A percentile compares a stretch with the other conserved stretches of the same genome.
phyloP scores from a whole-genome alignment of 2,329 filamentous ascomycete species.

The Atkinsonella hypoxylon region DNA sequence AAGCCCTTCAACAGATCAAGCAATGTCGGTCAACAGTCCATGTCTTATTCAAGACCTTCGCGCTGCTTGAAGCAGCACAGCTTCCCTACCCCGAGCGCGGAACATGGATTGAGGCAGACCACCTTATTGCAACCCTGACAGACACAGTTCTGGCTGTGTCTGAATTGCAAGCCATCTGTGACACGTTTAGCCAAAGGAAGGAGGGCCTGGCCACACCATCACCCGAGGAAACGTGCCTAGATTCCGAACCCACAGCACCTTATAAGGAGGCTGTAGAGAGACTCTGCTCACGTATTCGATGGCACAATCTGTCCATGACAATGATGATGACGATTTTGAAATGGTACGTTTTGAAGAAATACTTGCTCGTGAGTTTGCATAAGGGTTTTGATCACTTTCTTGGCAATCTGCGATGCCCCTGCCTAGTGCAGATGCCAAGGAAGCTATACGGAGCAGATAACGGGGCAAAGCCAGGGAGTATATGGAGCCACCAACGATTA shows the following conservation, averaged over 20 bases:
- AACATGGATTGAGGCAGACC: constrained; percentile 23
- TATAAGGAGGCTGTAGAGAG: constrained; percentile 17
- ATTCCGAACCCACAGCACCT: neutral
- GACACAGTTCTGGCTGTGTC: constrained; percentile 25
- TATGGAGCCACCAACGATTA: neutral
- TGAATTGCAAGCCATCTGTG: constrained; percentile 19
- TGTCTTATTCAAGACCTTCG: constrained; percentile 24
- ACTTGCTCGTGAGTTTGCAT: too few species aligned
- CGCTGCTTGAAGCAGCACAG: constrained; percentile 19
- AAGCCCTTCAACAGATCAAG: constrained; percentile 23
- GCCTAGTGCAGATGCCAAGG: constrained; percentile 2
- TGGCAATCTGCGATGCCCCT: constrained; percentile 1
- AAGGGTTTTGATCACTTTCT: neutral
- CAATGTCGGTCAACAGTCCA: constrained; percentile 26
- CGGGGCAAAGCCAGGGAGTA: neutral
- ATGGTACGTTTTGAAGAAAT: constrained; percentile 16
- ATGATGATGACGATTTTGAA: constrained; percentile 28
- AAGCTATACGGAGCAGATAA: constrained; percentile 1
- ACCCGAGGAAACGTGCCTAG: constrained; percentile 4
- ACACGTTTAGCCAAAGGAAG: constrained; percentile 5
- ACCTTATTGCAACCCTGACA: constrained; percentile 23
- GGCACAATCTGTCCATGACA: constrained; percentile 27
- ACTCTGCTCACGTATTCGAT: constrained; percentile 22
- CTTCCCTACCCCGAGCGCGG: constrained; percentile 24
- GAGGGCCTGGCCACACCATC: constrained; percentile 2